A percentile compares a stretch with the other conserved stretches of the same genome.
Conservation (phyloP, 2,329 filamentous ascomycete species). For the Dothideomycetes sp. region DNA sequence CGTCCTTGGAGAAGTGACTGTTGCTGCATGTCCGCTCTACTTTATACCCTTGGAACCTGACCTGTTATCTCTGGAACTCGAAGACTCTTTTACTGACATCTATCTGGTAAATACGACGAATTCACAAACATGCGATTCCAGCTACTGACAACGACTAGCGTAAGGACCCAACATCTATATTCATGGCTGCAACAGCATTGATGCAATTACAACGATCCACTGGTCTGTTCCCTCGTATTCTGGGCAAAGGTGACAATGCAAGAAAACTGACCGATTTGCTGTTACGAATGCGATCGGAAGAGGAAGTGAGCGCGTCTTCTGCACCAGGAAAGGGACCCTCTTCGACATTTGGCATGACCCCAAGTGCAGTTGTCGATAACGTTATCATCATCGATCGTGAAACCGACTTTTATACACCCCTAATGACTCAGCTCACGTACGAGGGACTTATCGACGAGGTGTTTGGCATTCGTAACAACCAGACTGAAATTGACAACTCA, state of each 20-base stretch:
- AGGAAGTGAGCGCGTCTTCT: conserved; percentile 47
- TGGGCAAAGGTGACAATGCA: conserved; percentile 92
- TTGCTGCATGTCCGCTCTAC: conserved; percentile 76
- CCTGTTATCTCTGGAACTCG: conserved; percentile 80
- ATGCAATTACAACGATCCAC: conserved; percentile 91
- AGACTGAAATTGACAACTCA: conserved; percentile 84
- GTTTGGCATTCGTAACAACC: conserved; percentile 84
- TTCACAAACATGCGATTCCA: conserved; percentile 19
- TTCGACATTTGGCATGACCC: conserved; percentile 58
- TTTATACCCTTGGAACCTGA: conserved; percentile 91
- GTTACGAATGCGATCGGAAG: conserved; percentile 85
- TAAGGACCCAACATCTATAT: conserved; percentile 86
- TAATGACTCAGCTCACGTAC: conserved; percentile 93
- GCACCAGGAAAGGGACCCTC: conserved; percentile 35
- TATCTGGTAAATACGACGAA: conserved; percentile 53
- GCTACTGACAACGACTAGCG: conserved; percentile 36
- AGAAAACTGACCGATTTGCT: conserved; percentile 81
- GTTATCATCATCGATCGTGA: conserved; percentile 93
- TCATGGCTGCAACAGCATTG: conserved; percentile 77
- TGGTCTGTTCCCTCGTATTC: conserved; percentile 87
- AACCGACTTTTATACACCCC: conserved; percentile 81
- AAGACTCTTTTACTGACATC: conserved; percentile 76
- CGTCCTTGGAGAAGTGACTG: conserved; percentile 83
- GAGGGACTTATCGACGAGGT: conserved; percentile 92
- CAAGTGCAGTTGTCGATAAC: conserved; percentile 80